Percentiles rank a stretch among this genome's conserved stretches.
These are phyloP conservation scores for Secale cereale DNA, from an alignment of 176 grass and related monocot species.

Conservation along the genomic window DNA sequence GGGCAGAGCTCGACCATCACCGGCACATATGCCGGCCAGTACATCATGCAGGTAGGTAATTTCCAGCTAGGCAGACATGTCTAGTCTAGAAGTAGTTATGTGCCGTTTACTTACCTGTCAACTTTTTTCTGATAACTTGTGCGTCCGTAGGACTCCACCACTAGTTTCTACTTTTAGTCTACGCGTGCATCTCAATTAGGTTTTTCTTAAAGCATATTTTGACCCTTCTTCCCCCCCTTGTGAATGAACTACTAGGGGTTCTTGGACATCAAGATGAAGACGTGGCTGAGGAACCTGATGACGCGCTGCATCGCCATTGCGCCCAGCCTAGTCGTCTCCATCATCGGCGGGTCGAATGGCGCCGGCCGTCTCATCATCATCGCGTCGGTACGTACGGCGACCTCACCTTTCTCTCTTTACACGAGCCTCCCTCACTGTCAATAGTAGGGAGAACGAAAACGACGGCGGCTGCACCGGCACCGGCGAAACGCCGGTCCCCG, in stretches of 20 bases:
- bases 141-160: background rate
- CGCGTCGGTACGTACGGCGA: slow-evolving; percentile 67
- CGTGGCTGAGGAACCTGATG: slow-evolving; percentile 2
- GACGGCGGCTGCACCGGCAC: background rate
- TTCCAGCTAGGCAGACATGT: background rate
- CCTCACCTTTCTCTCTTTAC: background rate
- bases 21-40: slow-evolving; percentile 10
- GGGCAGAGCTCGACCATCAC: slow-evolving; percentile 12
- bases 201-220: too few relatives aligned
- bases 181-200: background rate
- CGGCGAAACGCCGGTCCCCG: background rate
- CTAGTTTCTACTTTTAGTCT: background rate
- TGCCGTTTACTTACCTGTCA: background rate
- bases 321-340: slow-evolving; percentile 71
- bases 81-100: background rate
- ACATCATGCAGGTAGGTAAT: slow-evolving; percentile 22
- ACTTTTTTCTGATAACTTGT: background rate
- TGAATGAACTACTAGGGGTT: background rate
- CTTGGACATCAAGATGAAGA: slow-evolving; percentile 24
- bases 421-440: too few relatives aligned
- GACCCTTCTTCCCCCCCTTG: too few relatives aligned
- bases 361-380: slow-evolving; percentile 88
- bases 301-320: slow-evolving; percentile 60
- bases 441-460: background rate
- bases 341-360: slow-evolving; percentile 69